These are phyloP conservation scores for Pseudogymnoascus sp. DNA, from an alignment of 2,329 filamentous ascomycete genomes.

Conservation along the genomic window DNA sequence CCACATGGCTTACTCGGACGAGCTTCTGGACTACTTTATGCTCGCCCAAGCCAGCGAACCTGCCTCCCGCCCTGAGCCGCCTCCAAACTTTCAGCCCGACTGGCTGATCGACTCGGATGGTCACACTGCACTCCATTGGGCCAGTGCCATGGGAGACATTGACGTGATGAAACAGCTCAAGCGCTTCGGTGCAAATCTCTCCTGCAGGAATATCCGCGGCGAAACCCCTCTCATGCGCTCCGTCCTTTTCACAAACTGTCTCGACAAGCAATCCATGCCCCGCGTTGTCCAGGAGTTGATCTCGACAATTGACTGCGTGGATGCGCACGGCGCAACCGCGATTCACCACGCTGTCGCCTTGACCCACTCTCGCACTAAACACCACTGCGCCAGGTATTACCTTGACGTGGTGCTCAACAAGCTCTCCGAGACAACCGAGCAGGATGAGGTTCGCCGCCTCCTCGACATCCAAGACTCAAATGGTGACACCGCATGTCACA, in stretches of 20 bases:
- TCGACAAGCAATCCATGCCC: slow-evolving; percentile 86
- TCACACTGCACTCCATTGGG: slow-evolving; percentile 94
- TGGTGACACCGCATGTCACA: slow-evolving; percentile 77
- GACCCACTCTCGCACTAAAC: slow-evolving; percentile 75
- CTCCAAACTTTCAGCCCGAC: slow-evolving; percentile 79
- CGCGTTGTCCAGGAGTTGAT: slow-evolving; percentile 76
- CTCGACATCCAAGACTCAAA: slow-evolving; percentile 78
- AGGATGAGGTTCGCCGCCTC: slow-evolving; percentile 68
- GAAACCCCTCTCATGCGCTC: slow-evolving; percentile 94
- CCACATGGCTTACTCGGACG: slow-evolving; percentile 86
- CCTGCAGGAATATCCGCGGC: slow-evolving; percentile 62
- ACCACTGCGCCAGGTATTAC: slow-evolving; percentile 87
- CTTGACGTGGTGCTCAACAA: slow-evolving; percentile 85
- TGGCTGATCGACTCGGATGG: slow-evolving; percentile 88
- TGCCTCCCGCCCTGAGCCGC: slow-evolving; percentile 68
- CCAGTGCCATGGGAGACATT: slow-evolving; percentile 92
- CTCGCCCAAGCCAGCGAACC: slow-evolving; percentile 73
- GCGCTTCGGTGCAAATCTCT: slow-evolving; percentile 68
- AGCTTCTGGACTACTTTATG: slow-evolving; percentile 93
- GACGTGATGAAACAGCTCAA: slow-evolving; percentile 86
- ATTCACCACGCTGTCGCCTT: slow-evolving; percentile 92
- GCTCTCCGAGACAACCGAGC: slow-evolving; percentile 70
- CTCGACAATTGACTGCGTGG: slow-evolving; percentile 70
- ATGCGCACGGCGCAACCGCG: slow-evolving; percentile 77
- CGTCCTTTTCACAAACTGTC: slow-evolving; percentile 95